These are phyloP conservation scores for Agastache rugosa DNA, from an alignment of 257 asterid genomes.

Conservation along the genomic window DNA sequence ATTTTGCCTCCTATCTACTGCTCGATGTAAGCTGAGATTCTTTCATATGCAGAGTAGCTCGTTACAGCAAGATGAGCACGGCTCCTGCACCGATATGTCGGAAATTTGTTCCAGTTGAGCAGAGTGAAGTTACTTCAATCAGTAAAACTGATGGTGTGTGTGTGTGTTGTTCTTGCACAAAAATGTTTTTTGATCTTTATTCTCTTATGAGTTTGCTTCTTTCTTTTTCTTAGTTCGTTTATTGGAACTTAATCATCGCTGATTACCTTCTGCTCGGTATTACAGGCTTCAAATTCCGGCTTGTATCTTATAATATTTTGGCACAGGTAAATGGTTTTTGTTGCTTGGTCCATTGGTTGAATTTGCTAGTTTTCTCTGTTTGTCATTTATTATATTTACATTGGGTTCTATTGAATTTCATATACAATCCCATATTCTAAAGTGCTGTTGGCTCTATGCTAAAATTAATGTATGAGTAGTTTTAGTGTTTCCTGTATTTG, in stretches of 20 bases:
- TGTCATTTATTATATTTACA: neutral
- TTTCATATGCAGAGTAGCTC: conserved; percentile 52
- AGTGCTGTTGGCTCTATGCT: neutral
- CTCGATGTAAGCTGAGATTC: conserved; percentile 10
- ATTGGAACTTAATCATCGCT: conserved; percentile 4
- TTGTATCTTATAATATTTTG: conserved; percentile 85
- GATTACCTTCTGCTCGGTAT: conserved; percentile 30
- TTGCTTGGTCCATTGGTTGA: conserved; percentile 4
- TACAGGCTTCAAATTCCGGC: conserved; percentile 77
- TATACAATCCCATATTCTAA: neutral
- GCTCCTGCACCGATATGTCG: conserved; percentile 59
- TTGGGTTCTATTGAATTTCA: neutral
- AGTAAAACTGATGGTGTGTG: conserved; percentile 63
- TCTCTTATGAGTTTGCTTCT: neutral
- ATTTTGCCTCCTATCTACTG: neutral
- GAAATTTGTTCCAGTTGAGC: conserved; percentile 80
- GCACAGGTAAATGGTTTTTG: conserved; percentile 72
- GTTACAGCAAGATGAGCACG: conserved; percentile 64
- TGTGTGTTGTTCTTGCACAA: conserved; percentile 13
- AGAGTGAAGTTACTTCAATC: conserved; percentile 60
- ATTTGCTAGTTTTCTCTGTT: neutral
- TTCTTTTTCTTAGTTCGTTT: neutral
- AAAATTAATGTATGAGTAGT: no score
- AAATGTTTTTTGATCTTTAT: neutral
- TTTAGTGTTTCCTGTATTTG: neutral